These are phyloP conservation scores for Tulasnella sp. DNA, from an alignment of 768 basidiomycete species.

Conservation along the genomic window DNA sequence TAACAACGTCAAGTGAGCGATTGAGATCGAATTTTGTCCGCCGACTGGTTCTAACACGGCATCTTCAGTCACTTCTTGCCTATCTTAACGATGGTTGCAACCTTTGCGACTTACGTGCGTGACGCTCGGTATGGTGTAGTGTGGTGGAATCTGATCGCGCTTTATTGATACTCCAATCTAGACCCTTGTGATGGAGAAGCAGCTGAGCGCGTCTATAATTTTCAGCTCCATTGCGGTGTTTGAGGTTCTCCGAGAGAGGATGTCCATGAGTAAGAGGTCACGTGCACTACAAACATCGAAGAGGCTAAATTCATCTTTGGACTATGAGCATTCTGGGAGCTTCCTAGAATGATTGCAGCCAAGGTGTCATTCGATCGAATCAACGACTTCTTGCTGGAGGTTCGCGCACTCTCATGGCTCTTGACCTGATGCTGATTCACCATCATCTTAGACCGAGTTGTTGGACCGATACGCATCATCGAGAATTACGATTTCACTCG, in stretches of 20 bases:
- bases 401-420: conserved; percentile 3
- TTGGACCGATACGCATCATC: conserved; percentile 42
- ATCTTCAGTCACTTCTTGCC: conserved; percentile 60
- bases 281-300: not conserved
- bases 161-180: conserved; percentile 1
- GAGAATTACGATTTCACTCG: conserved; percentile 30
- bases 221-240: conserved; percentile 61
- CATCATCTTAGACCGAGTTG: conserved; percentile 42
- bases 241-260: conserved; percentile 58
- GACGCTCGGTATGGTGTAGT: not conserved
- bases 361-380: conserved; percentile 69
- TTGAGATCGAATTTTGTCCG: not conserved
- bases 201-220: conserved; percentile 48
- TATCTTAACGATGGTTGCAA: conserved; percentile 65
- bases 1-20: conserved; percentile 50
- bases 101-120: conserved; percentile 63
- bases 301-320: conserved; percentile 38
- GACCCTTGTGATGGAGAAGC: conserved; percentile 48
- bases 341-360: conserved; percentile 46
- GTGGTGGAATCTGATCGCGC: not conserved
- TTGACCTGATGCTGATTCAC: not conserved
- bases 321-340: conserved; percentile 44
- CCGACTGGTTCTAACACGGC: not conserved
- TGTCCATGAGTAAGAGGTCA: conserved; percentile 13
- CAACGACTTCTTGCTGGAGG: conserved; percentile 53